Evolutionary conservation across 2,329 filamentous ascomycete species (phyloP), one percentile per base, ranked within the genome.

Genomic region (Colletotrichum aenigma): DNA sequence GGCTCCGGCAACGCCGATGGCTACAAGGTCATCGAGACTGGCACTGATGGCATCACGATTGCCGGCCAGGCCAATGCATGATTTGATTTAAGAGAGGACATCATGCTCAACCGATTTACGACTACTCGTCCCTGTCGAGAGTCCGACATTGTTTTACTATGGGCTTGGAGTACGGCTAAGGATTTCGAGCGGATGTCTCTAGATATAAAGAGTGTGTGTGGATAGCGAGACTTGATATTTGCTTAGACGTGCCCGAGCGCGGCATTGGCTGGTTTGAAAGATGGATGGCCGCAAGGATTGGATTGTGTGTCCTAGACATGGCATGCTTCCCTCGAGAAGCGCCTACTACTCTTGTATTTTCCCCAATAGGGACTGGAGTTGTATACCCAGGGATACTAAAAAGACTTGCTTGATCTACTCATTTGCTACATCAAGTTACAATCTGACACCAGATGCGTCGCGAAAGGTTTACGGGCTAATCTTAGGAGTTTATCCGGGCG

Each of bases 21-120:
- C 0, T 97, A 96, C 82, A 91, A 91, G 81, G 93, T 96, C 66
- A 94, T 98, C 15, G 95, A 96, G 84, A 97, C 95, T n/a, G 89
- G 87, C 2, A 85, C 87, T 0, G 86, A 90, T 64, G 89, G 90
- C 1, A 91, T 92, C 30, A 75, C 66, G 6, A 24, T 75, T 4
- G 74, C 74, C 4, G 74, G 74, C 6, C 52, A 75, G 12, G 28
- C 34, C 16, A 56, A 43, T 3, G 38, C 32, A 24, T 76, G 4
- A 67, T 30, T 12, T 6, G 30, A 2, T 21, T 34, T 0, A 9
- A 34, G 12, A 18, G 32, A 13, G 10, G 3, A 48, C 43, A 4
- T 30, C 4, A 30, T 52, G 64, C n/a, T 34, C 2, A 13, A 24
- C 28, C 30, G 30, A 36, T 34, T 10, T 5, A 15, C 2, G 60